Evolutionary conservation across 2,329 filamentous ascomycete genomes (phyloP).

Genomic region (Ramichloridium luteum): DNA sequence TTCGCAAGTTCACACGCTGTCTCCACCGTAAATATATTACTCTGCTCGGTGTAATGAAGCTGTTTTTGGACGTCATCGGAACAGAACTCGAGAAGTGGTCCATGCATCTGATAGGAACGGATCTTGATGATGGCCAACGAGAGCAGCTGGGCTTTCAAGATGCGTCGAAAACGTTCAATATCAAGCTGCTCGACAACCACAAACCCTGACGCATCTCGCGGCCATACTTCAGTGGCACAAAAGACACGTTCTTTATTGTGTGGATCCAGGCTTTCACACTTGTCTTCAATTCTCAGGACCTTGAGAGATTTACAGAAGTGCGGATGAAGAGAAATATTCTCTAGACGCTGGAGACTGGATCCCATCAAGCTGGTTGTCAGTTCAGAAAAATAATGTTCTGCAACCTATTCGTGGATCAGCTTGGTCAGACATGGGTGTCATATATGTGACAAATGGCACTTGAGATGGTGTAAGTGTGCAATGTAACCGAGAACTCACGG

Average conservation of each 20-base stretch:
- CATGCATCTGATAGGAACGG: neutral
- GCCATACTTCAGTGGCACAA: neutral
- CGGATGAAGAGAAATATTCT: neutral
- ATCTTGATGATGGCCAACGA: neutral
- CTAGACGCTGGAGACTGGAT: neutral
- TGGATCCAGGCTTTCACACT: neutral
- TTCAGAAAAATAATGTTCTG: neutral
- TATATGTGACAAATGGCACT: too few species aligned
- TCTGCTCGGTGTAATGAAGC: neutral
- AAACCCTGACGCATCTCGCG: neutral
- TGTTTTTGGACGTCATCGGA: too few species aligned
- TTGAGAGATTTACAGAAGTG: neutral
- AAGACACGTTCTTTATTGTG: neutral
- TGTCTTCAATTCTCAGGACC: neutral
- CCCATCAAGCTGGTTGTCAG: neutral
- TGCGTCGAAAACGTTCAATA: neutral
- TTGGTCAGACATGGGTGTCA: conserved; percentile 3
- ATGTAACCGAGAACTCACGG: too few species aligned
- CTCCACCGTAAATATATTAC: neutral
- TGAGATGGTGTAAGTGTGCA: too few species aligned
- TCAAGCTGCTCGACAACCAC: neutral
- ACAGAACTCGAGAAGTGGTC: neutral
- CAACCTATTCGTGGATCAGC: conserved; percentile 10
- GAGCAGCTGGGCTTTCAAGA: neutral
- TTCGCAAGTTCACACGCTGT: neutral